A percentile compares a stretch with the other conserved stretches of the same genome.
Conservation (phyloP, 257 asterid genomes). For the Penstemon davidsonii region DNA sequence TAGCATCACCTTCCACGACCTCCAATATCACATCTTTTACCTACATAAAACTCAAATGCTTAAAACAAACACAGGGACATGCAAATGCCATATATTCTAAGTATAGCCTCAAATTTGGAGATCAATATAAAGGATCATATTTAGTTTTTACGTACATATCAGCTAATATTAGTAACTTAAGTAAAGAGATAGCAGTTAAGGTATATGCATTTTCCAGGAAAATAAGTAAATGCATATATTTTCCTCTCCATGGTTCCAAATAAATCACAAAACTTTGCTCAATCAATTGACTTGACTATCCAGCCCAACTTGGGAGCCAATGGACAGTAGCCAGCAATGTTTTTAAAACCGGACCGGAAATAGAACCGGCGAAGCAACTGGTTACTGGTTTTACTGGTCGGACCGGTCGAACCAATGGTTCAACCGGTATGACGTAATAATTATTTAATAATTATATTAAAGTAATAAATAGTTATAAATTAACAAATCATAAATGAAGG, state of each 20-base stretch:
- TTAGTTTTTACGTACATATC: not conserved
- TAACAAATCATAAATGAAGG: no score
- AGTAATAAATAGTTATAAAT: no score
- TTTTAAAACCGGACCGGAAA: no score
- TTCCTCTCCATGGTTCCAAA: not conserved
- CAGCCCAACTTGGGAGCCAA: not conserved
- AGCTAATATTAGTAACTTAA: not conserved
- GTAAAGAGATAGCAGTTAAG: no score
- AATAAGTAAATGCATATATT: not conserved
- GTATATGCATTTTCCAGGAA: no score
- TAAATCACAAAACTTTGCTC: not conserved
- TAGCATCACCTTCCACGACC: slow-evolving; percentile 59
- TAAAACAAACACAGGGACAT: not conserved
- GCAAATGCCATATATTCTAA: not conserved
- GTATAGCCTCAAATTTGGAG: not conserved
- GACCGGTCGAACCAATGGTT: no score
- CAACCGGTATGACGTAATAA: no score
- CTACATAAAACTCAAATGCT: slow-evolving; percentile 30
- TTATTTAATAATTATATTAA: no score
- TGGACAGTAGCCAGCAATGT: not conserved
- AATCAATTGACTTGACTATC: not conserved
- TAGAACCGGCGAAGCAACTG: no score
- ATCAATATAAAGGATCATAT: no score
- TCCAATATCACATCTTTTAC: slow-evolving; percentile 43
- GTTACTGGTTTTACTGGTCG: no score